A percentile compares a stretch with the other conserved stretches of the same genome.
Evolutionary conservation across 352 stramenopile species (phyloP).

Genomic region (Phytophthora syringae): DNA sequence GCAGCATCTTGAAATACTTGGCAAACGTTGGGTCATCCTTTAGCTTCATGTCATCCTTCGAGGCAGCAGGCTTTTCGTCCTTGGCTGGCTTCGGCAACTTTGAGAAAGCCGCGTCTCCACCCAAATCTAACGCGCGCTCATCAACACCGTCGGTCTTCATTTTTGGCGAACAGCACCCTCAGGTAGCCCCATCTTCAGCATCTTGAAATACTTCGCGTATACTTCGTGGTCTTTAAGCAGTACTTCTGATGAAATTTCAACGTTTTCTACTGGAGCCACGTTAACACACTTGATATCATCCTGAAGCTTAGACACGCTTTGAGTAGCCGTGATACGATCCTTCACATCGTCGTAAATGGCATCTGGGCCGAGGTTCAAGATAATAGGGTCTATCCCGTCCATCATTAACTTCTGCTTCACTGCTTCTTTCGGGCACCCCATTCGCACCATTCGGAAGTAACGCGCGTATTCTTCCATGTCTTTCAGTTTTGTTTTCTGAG

Average conservation of each 20-base stretch:
- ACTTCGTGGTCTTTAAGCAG: constrained; percentile 65
- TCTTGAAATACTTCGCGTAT: constrained; percentile 94
- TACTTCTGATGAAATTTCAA: constrained; percentile 9
- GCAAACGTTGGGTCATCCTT: constrained; percentile 74
- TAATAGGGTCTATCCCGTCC: constrained; percentile 85
- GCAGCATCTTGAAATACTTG: constrained; percentile 96
- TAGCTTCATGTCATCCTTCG: constrained; percentile 29
- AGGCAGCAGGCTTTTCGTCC: constrained; percentile 1
- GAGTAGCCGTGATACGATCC: constrained; percentile 43
- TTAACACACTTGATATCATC: constrained; percentile 73
- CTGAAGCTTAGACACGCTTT: constrained; percentile 46
- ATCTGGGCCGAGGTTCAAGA: constrained; percentile 68
- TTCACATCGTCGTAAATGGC: constrained; percentile 73
- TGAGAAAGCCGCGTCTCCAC: constrained; percentile 22
- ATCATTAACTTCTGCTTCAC: constrained; percentile 92
- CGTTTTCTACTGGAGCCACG: constrained; percentile 14
- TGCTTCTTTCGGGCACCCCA: constrained; percentile 90
- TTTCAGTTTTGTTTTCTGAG: constrained; percentile 44
- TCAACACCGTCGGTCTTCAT: constrained; percentile 67
- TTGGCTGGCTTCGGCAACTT: constrained; percentile 9
- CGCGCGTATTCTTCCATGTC: constrained; percentile 74
- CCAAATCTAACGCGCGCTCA: constrained; percentile 51
- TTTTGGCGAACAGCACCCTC: constrained; percentile 87
- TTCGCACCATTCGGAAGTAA: constrained; percentile 96
- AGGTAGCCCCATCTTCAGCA: constrained; percentile 92